Base-by-base conservation (phyloP, 306 rosid species). In the Phaseolus lunatus region DNA sequence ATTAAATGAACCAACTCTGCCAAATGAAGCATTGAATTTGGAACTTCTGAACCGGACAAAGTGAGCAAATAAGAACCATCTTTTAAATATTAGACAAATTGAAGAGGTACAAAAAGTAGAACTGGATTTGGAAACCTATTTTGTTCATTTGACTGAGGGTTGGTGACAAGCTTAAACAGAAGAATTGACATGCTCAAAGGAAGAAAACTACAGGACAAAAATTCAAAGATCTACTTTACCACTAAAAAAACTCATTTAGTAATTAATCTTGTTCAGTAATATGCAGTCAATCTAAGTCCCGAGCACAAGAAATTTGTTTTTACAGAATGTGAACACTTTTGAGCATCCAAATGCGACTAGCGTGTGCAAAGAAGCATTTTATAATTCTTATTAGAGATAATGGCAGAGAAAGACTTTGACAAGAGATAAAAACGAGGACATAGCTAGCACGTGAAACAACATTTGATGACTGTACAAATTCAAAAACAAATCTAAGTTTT, bases 381-480 rank as follows among this genome's bases (percentile, higher is more conserved):
- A 41, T 2, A 37, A 37, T 8, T 37, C 43, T 76, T 37, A 49
- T 9, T 23, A 39, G 62, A 48, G 72, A 75, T 13, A 27, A 20
- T 76, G 49, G 50, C 63, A 23, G 7, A 23, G 7, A 65, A 33
- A n/a, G n/a, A 62, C 63, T 23, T 23, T 23, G 44, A 76, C 49
- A 16, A 52, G 39, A 65, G 43, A 14, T 6, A 13, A 53, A 49
- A 16, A 65, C 0, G 4, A 41, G 65, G 24, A 49, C 35, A 35
- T n/a, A 65, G 15, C 5, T 7, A 27, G 52, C 76, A 56, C 31
- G 76, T 56, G 76, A 68, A 57, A 57, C 69, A 7, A 53, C 22
- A 50, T 35, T 20, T 23, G 26, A 66, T 66, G 57, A 33, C 9
- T 52, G 43, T 15, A 23, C 66, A 26, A 54, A 23, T 39, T 67